These are phyloP conservation scores for Nidularia pulvinata DNA, from an alignment of 768 basidiomycete genomes.

Conservation along the genomic window DNA sequence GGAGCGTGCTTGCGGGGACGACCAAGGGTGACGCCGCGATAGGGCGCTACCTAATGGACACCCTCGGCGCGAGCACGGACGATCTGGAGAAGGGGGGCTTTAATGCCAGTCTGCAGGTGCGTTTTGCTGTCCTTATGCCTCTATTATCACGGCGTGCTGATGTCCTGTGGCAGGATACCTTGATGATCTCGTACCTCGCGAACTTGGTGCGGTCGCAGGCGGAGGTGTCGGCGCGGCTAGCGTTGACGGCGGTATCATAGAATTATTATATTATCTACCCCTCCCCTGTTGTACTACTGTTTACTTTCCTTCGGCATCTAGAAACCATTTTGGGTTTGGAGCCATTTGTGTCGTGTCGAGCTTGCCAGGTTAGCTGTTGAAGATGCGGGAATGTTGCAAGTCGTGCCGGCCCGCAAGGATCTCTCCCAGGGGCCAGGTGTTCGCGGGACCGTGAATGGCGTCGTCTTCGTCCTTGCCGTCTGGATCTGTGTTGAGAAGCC, in stretches of 20 bases:
- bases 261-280: slow-evolving; percentile 3
- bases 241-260: slow-evolving; percentile 60
- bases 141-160: slow-evolving; percentile 8
- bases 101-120: slow-evolving; percentile 74
- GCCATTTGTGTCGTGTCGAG: background rate
- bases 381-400: slow-evolving; percentile 93
- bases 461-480: slow-evolving; percentile 31
- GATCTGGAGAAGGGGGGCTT: slow-evolving; percentile 73
- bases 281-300: background rate
- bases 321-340: background rate
- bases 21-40: slow-evolving; percentile 80
- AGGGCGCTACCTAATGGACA: slow-evolving; percentile 91
- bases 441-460: slow-evolving; percentile 63
- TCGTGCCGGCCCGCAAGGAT: slow-evolving; percentile 90
- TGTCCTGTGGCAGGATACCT: slow-evolving; percentile 61
- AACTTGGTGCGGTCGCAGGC: slow-evolving; percentile 93
- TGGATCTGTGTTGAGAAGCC: slow-evolving; percentile 22
- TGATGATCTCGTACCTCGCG: slow-evolving; percentile 95
- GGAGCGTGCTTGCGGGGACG: slow-evolving; percentile 77
- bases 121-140: slow-evolving; percentile 5
- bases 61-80: slow-evolving; percentile 71
- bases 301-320: background rate
- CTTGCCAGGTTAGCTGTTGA: slow-evolving; percentile 68
- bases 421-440: slow-evolving; percentile 97
- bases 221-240: slow-evolving; percentile 87